Base-by-base conservation (phyloP, 495 filamentous ascomycete genomes). In the Poronia punctata region DNA sequence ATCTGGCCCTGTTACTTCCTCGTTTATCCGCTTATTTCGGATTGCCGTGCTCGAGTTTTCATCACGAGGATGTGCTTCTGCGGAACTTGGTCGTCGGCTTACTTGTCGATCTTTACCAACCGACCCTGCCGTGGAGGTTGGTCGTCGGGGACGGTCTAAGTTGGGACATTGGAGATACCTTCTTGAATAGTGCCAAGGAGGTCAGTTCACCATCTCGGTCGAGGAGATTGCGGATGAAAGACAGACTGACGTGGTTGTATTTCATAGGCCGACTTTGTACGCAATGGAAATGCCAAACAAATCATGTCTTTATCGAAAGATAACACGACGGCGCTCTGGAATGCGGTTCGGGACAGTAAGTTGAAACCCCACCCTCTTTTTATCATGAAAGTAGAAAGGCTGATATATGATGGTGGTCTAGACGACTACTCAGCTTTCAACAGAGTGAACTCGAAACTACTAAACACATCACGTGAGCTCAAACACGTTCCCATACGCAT, bases 171-270 rank as follows among this genome's bases (percentile, higher is more conserved):
- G 79, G 83, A 40, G 92, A 97, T 58, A 83, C 88, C 0, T 97
- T 88, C 57, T 86, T 93, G 47, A 95, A 98, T 52, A 83, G 79
- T 46, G 86, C 93, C 44, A 99, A 97, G 61, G 90, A 95, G 66
- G 77, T 74, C 54, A 52, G 49, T 53, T n/a, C n/a, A n/a, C n/a
- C n/a, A n/a, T n/a, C n/a, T n/a, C n/a, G n/a, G n/a, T n/a, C n/a
- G n/a, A n/a, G n/a, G n/a, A n/a, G n/a, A n/a, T n/a, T n/a, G n/a
- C n/a, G n/a, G n/a, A n/a, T n/a, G n/a, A n/a, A n/a, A n/a, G n/a
- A n/a, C n/a, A n/a, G n/a, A n/a, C n/a, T n/a, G n/a, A n/a, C n/a
- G n/a, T n/a, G n/a, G n/a, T n/a, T n/a, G n/a, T n/a, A n/a, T n/a
- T n/a, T n/a, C n/a, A n/a, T 38, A 83, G 72, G 93, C 92, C 14